Evolutionary conservation across 169 alveolate genomes (phyloP), one percentile per base, ranked within the genome.

Genomic region (Plasmodium cynomolgi): DNA sequence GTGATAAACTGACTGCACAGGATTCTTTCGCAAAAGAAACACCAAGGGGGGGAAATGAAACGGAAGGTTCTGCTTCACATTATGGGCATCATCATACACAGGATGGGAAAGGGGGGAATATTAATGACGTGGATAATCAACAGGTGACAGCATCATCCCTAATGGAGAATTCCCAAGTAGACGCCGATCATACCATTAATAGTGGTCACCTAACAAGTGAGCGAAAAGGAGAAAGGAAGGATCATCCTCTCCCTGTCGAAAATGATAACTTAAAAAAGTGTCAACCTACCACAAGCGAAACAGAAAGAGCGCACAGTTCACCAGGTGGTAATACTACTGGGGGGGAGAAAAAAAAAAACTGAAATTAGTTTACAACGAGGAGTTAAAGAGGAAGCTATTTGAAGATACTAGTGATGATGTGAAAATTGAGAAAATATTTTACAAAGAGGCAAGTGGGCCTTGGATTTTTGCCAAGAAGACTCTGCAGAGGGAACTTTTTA

Each of bases 401-500:
- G 90, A 88, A n/a, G 88, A 88, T 80, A 81, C 50, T 37, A 62
- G 83, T 88, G 86, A 88, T 41, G 94, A 88, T 56, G 77, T 88
- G 11, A 80, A 88, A 62, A 88, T 88, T 29, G 88, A 88, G 33
- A 88, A 77, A 80, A 37, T 79, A 26, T 88, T 88, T 58, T 88
- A 56, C 47, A 88, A 88, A 73, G 94, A 88, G 73, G 94, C 84
- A n/a, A 88, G 29, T 54, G 20, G 77, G 17, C 90, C 94, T 17
- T 88, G 94, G 94, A 13, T 88, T 62, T 77, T 56, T 88, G 88
- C 79, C 41, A 54, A 77, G 23, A 77, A 73, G 50, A 37, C 81
- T 3, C 31, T 88, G 15, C 81, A 88, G 56, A 77, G 94, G 71
- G 94, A 88, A 37, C 81, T 88, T 58, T 88, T 88, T 80, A 77